phyloP scores from a whole-genome alignment of 2,329 filamentous ascomycete species.

The Cladosporium sp. region DNA sequence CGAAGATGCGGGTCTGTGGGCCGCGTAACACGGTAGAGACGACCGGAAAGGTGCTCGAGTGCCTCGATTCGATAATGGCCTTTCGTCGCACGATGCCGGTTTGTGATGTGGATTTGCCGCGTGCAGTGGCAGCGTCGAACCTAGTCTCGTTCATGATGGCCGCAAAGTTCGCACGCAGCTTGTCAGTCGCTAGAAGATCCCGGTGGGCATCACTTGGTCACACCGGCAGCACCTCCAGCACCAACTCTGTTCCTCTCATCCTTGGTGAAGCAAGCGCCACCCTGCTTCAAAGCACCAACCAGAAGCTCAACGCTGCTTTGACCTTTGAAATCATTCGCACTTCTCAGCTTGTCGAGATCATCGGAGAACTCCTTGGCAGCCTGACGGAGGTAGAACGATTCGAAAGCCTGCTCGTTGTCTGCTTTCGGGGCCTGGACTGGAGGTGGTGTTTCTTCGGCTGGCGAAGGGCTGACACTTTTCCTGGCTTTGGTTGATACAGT shows the following conservation, averaged over 20 bases:
- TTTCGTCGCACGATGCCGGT: neutral
- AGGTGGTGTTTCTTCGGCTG: slow-evolving; percentile 14
- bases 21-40: neutral
- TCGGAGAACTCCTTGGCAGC: slow-evolving; percentile 71
- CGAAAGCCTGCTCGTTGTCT: slow-evolving; percentile 49
- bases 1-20: neutral
- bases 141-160: neutral
- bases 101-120: neutral
- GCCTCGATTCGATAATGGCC: neutral
- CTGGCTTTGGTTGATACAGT: neutral
- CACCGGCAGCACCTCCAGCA: slow-evolving; percentile 5
- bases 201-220: neutral
- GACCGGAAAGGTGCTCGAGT: neutral
- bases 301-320: slow-evolving; percentile 64
- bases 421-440: slow-evolving; percentile 8
- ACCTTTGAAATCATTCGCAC: slow-evolving; percentile 69
- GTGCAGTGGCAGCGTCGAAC: neutral
- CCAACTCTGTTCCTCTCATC: slow-evolving; percentile 53
- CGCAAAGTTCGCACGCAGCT: neutral
- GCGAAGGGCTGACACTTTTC: slow-evolving; percentile 9
- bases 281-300: slow-evolving; percentile 69
- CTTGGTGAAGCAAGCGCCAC: slow-evolving; percentile 61
- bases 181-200: neutral
- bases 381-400: slow-evolving; percentile 68
- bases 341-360: slow-evolving; percentile 70